Percentiles rank a stretch among this genome's conserved stretches.
Evolutionary conservation across 345 rosid species (phyloP).

Genomic region (Heritiera littoralis): DNA sequence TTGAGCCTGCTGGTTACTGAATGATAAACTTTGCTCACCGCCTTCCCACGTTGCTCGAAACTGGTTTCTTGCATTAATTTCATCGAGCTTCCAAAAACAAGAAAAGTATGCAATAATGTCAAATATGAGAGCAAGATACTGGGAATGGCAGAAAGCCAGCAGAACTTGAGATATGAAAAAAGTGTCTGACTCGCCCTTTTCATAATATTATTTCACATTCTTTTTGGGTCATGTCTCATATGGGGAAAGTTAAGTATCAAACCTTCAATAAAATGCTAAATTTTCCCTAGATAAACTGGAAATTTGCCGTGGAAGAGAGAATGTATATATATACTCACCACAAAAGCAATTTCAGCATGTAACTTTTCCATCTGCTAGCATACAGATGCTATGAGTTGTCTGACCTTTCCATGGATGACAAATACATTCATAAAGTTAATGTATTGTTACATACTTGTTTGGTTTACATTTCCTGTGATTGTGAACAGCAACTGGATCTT

Average conservation of each 20-base stretch:
- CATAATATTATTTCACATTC: neutral
- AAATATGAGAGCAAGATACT: neutral
- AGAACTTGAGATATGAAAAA: neutral
- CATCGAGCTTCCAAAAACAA: slow-evolving; percentile 65
- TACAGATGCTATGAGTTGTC: too few relatives aligned
- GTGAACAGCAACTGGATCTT: neutral
- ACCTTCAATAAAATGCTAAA: neutral
- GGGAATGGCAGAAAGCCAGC: neutral
- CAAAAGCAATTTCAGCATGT: too few relatives aligned
- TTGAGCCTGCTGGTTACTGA: slow-evolving; percentile 67
- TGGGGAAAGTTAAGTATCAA: neutral
- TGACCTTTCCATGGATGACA: neutral
- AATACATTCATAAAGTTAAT: neutral
- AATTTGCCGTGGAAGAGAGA: neutral
- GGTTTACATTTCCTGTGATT: neutral
- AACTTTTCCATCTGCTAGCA: too few relatives aligned
- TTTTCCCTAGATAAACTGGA: neutral
- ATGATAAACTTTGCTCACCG: slow-evolving; percentile 62
- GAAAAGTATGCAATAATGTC: neutral
- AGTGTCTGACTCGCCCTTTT: neutral
- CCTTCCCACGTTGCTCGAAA: slow-evolving; percentile 75
- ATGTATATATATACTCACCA: too few relatives aligned
- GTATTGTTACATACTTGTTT: neutral
- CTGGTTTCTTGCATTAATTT: slow-evolving; percentile 53
- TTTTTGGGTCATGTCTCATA: neutral